Conservation (phyloP, 768 basidiomycete genomes). For the Russula griseocarnosa region DNA sequence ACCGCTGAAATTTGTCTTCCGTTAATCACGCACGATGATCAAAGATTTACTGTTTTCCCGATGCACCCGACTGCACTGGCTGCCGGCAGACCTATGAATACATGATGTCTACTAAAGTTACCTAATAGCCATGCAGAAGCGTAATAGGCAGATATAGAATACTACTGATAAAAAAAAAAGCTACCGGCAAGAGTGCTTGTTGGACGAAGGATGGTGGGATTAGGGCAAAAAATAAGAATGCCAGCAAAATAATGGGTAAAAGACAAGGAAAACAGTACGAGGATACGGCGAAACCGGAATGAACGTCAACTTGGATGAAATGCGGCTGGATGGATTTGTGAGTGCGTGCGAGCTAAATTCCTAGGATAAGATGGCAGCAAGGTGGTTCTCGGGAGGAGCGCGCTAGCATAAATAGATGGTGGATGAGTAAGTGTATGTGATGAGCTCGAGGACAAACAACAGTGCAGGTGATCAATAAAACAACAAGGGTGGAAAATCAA, state of each 20-base stretch:
- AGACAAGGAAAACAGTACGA: slow-evolving; percentile 10
- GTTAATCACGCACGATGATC: neutral
- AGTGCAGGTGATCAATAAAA: slow-evolving; percentile 27
- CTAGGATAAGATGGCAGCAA: slow-evolving; percentile 27
- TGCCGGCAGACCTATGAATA: slow-evolving; percentile 31
- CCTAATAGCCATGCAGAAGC: slow-evolving; percentile 20
- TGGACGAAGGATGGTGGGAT: slow-evolving; percentile 22
- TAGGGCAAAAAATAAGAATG: slow-evolving; percentile 23
- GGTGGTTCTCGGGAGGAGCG: slow-evolving; percentile 15
- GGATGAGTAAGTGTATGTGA: slow-evolving; percentile 27
- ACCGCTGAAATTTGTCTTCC: neutral
- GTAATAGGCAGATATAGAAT: slow-evolving; percentile 28
- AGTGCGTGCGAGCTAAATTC: slow-evolving; percentile 23
- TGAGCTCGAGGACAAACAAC: slow-evolving; percentile 25
- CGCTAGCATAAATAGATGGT: slow-evolving; percentile 27
- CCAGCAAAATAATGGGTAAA: slow-evolving; percentile 18
- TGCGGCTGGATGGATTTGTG: slow-evolving; percentile 21
- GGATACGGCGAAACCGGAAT: slow-evolving; percentile 17
- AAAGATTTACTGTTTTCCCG: slow-evolving; percentile 15
- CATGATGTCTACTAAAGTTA: slow-evolving; percentile 33
- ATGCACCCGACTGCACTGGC: slow-evolving; percentile 19
- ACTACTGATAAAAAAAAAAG: slow-evolving; percentile 25
- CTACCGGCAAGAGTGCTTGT: slow-evolving; percentile 23
- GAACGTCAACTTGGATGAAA: slow-evolving; percentile 19
- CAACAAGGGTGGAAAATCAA: slow-evolving; percentile 28